Evolutionary conservation across 345 rosid genomes (phyloP).

Genomic region (Dipteronia dyeriana): DNA sequence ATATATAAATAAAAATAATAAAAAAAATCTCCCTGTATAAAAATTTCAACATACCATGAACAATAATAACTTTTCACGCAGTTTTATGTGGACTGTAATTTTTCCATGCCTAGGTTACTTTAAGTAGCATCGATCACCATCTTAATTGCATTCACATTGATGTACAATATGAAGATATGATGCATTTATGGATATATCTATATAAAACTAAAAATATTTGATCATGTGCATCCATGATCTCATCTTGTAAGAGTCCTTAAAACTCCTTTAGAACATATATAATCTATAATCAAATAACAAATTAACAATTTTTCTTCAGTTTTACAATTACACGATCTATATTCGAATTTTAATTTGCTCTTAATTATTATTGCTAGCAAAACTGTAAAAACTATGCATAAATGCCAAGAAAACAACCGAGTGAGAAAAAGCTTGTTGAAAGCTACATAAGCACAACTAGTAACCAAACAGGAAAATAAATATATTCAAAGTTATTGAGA

Average conservation of each 20-base stretch:
- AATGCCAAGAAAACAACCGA: background rate
- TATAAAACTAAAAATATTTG: background rate
- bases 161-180: background rate
- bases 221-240: background rate
- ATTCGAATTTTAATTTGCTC: background rate
- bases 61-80: background rate
- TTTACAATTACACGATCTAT: background rate
- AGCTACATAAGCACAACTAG: conserved; percentile 28
- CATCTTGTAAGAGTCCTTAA: background rate
- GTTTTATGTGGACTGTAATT: background rate
- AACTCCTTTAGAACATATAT: background rate
- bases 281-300: no score
- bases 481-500: background rate
- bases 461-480: background rate
- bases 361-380: background rate
- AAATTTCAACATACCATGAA: background rate
- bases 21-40: background rate
- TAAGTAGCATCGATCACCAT: no score
- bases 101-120: background rate
- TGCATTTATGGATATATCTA: background rate
- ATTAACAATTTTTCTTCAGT: no score
- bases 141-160: conserved; percentile 7
- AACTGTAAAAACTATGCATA: background rate
- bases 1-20: background rate
- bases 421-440: conserved; percentile 15